Evolutionary conservation across 2,329 filamentous ascomycete genomes (phyloP).

Genomic region (Xylariomycetidae sp.): DNA sequence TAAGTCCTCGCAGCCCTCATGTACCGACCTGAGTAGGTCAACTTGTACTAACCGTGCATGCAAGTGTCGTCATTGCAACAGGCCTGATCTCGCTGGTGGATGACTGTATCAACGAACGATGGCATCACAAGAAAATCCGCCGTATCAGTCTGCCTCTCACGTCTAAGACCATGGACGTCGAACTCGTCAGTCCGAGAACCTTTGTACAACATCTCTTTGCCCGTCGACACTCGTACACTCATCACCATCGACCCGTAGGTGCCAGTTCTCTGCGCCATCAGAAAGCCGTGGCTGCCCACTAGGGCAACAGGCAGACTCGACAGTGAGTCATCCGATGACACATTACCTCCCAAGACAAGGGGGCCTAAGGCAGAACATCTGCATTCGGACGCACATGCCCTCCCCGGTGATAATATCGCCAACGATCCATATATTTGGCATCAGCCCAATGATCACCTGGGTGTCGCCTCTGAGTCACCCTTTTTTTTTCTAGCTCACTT

Average conservation of each 20-base stretch:
- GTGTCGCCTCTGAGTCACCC: too few relatives aligned
- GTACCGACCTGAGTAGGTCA: constrained; percentile 1
- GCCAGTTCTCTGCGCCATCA: constrained; percentile 33
- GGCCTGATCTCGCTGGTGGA: constrained; percentile 85
- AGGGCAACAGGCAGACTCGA: constrained; percentile 5
- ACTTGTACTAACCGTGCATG: constrained; percentile 3
- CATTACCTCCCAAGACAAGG: constrained; percentile 6
- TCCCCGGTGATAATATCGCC: too few relatives aligned
- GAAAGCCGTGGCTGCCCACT: constrained; percentile 33
- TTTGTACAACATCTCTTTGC: constrained; percentile 37
- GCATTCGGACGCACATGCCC: too few relatives aligned
- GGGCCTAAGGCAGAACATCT: too few relatives aligned
- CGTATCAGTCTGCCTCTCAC: constrained; percentile 33
- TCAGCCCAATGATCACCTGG: too few relatives aligned
- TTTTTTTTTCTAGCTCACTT: too few relatives aligned
- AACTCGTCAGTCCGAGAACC: constrained; percentile 23
- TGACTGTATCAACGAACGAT: constrained; percentile 80
- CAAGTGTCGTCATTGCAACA: constrained; percentile 81
- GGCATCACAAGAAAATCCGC: constrained; percentile 46
- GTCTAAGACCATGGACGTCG: constrained; percentile 26
- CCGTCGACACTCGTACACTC: constrained; percentile 36
- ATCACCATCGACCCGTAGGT: constrained; percentile 30
- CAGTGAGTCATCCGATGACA: constrained; percentile 11
- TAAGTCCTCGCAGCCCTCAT: constrained; percentile 41
- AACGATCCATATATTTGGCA: too few relatives aligned